These are phyloP conservation scores for Suillus subluteus DNA, from an alignment of 768 basidiomycete species.

Conservation along the genomic window DNA sequence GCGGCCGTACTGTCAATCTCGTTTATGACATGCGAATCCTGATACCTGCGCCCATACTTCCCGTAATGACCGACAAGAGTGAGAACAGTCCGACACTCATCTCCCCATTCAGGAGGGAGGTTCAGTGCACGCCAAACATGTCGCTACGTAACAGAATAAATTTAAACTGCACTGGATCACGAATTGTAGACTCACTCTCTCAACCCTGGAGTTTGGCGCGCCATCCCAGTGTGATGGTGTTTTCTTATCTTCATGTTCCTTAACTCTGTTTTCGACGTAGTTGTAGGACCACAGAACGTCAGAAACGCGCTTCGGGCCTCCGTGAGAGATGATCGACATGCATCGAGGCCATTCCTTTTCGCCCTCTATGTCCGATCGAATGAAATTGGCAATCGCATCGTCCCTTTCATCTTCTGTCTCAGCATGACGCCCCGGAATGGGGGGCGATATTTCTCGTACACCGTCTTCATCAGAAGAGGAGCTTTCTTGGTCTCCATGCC, in stretches of 20 bases:
- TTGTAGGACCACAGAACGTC: constrained; percentile 52
- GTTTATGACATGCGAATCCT: constrained; percentile 51
- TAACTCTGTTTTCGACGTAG: constrained; percentile 54
- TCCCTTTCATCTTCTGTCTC: constrained; percentile 45
- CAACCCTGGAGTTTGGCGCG: constrained; percentile 41
- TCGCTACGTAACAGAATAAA: constrained; percentile 20
- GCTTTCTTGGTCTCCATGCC: not conserved
- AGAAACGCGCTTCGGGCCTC: constrained; percentile 41
- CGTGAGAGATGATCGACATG: constrained; percentile 42
- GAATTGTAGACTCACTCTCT: constrained; percentile 42
- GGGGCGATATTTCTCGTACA: constrained; percentile 22
- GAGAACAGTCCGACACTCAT: constrained; percentile 54
- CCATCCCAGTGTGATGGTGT: constrained; percentile 46
- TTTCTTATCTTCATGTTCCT: constrained; percentile 45
- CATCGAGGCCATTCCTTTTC: constrained; percentile 50
- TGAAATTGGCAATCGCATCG: constrained; percentile 45
- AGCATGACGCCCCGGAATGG: constrained; percentile 30
- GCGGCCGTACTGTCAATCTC: constrained; percentile 51
- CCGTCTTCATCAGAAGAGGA: not conserved
- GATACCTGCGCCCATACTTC: constrained; percentile 49
- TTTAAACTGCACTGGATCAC: constrained; percentile 6
- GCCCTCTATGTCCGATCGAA: constrained; percentile 47
- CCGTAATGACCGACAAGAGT: constrained; percentile 60
- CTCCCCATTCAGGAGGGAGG: constrained; percentile 45
- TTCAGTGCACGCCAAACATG: constrained; percentile 59